Percentiles rank a stretch among this genome's conserved stretches.
phyloP scores from a whole-genome alignment of 75 land plant species.

The Pinus tabuliformis region DNA sequence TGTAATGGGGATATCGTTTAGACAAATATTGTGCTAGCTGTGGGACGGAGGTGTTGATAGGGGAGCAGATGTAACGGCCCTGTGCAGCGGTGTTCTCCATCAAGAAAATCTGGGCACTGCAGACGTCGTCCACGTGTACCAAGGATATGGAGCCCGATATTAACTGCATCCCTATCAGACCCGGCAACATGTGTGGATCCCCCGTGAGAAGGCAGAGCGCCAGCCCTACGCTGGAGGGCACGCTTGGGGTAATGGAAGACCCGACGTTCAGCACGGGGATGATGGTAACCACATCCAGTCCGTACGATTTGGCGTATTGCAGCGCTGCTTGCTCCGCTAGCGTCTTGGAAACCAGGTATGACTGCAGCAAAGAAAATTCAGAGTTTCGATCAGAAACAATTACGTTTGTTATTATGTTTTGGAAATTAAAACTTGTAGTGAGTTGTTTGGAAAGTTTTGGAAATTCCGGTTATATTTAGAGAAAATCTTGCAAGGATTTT shows the following conservation, averaged over 20 bases:
- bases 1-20: constrained; percentile 57
- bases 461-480: too few species aligned
- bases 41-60: constrained; percentile 34
- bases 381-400: too few species aligned
- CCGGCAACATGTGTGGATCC: constrained; percentile 5
- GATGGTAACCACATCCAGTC: constrained; percentile 59
- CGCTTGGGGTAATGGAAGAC: constrained; percentile 31
- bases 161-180: constrained; percentile 47
- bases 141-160: constrained; percentile 59
- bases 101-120: constrained; percentile 63
- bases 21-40: constrained; percentile 61
- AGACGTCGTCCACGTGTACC: constrained; percentile 73
- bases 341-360: constrained; percentile 62
- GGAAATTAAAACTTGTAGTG: too few species aligned
- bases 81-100: constrained; percentile 54
- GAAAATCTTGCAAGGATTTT: too few species aligned
- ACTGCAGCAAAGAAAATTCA: constrained; percentile 16
- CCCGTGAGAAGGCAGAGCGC: constrained; percentile 54
- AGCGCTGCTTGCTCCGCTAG: constrained; percentile 74
- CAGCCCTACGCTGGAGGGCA: constrained; percentile 35
- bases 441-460: too few species aligned
- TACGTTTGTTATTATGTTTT: too few species aligned
- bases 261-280: constrained; percentile 59
- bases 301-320: constrained; percentile 57
- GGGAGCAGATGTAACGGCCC: constrained; percentile 73